Evolutionary conservation across 2,329 filamentous ascomycete genomes (phyloP).

Genomic region (Apiospora rasikravindrae): DNA sequence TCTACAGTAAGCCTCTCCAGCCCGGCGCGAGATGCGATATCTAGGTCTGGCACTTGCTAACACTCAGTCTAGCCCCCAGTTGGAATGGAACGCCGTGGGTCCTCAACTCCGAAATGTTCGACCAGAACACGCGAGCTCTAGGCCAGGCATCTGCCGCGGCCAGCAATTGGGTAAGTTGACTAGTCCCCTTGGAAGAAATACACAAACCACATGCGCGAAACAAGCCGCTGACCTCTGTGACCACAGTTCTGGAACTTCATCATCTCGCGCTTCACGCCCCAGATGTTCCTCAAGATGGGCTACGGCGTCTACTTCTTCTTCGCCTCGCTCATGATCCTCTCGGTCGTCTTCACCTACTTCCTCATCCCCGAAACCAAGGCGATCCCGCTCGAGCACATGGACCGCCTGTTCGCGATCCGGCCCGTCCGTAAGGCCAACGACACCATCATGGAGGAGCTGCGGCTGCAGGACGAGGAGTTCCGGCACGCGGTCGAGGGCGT

Average conservation of each 20-base stretch:
- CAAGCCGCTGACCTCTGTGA: neutral
- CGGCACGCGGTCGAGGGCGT: constrained; percentile 34
- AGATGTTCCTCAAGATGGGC: constrained; percentile 64
- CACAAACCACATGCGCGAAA: neutral
- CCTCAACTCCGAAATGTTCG: constrained; percentile 77
- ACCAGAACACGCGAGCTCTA: constrained; percentile 70
- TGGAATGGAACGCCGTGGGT: constrained; percentile 82
- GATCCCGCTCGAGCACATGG: constrained; percentile 69
- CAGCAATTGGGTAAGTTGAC: constrained; percentile 60
- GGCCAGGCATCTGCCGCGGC: constrained; percentile 75
- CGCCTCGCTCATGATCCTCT: constrained; percentile 63
- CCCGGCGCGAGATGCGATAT: neutral
- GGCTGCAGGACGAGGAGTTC: constrained; percentile 41
- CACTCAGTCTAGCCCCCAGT: constrained; percentile 49
- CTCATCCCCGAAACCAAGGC: constrained; percentile 70
- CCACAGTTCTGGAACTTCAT: constrained; percentile 70
- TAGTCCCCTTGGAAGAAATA: neutral
- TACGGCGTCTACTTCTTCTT: constrained; percentile 75
- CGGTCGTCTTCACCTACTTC: constrained; percentile 65
- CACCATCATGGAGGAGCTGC: constrained; percentile 50
- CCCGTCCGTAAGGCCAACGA: constrained; percentile 51
- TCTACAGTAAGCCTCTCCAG: constrained; percentile 55
- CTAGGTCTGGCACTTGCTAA: neutral
- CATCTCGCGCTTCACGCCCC: constrained; percentile 69
- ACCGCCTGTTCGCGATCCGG: constrained; percentile 61